A percentile compares a stretch with the other conserved stretches of the same genome.
phyloP scores from a whole-genome alignment of 768 basidiomycete genomes.

The Lentinus tigrinus region DNA sequence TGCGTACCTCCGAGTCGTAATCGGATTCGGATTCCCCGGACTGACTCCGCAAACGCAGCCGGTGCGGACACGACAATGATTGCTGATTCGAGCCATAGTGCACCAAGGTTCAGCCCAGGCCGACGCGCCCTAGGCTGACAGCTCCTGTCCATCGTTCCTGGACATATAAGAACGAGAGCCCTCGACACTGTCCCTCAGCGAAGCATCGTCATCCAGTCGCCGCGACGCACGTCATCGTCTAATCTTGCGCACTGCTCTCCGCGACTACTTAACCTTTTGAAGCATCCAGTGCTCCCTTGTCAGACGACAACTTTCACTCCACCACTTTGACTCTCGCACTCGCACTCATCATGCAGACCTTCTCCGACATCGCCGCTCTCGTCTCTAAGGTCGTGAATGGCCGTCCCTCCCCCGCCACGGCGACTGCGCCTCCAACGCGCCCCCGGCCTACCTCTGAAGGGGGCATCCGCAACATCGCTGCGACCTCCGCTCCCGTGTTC shows the following conservation, averaged over 20 bases:
- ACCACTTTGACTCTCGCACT: not conserved
- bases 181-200: not conserved
- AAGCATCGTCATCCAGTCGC: not conserved
- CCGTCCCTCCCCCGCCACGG: conserved; percentile 2
- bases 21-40: conserved; percentile 16
- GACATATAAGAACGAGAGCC: conserved; percentile 4
- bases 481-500: conserved; percentile 21
- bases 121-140: conserved; percentile 2
- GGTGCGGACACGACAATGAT: conserved; percentile 1
- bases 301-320: not conserved
- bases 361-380: not conserved
- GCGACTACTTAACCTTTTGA: not conserved
- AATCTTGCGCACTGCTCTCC: not conserved
- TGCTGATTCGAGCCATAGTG: conserved; percentile 5
- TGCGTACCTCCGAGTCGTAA: conserved; percentile 11
- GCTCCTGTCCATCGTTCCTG: conserved; percentile 11
- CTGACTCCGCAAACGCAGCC: conserved; percentile 5
- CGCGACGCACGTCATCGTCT: not conserved
- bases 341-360: conserved; percentile 10
- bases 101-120: conserved; percentile 5
- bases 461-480: conserved; percentile 18
- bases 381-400: conserved; percentile 6
- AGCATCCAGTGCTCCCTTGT: not conserved
- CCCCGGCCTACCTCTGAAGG: conserved; percentile 2
- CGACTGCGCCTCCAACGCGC: conserved; percentile 2